Percentiles rank a stretch among this genome's conserved stretches.
These are phyloP conservation scores for Ogataea populi-albae DNA, from an alignment of 805 yeast species.

Conservation along the genomic window DNA sequence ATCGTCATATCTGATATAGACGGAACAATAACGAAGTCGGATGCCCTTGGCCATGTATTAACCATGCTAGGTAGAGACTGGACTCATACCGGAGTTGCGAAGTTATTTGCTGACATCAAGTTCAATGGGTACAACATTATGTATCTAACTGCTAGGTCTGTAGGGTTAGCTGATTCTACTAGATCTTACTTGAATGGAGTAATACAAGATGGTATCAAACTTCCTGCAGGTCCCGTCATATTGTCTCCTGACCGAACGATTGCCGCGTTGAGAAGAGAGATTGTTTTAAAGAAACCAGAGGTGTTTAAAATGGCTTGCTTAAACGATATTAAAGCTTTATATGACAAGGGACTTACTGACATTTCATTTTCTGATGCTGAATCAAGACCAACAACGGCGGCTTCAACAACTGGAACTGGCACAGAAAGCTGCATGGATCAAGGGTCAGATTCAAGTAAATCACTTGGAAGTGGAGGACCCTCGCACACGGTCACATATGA, in stretches of 20 bases:
- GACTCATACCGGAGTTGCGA: constrained; percentile 97
- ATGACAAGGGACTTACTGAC: constrained; percentile 26
- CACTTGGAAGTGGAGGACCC: not conserved
- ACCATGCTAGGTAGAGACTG: constrained; percentile 94
- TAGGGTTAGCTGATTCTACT: constrained; percentile 92
- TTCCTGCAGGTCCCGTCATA: constrained; percentile 92
- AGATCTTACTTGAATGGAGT: constrained; percentile 77
- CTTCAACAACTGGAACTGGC: not conserved
- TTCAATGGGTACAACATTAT: constrained; percentile 89
- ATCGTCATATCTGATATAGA: constrained; percentile 96
- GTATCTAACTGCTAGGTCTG: constrained; percentile 92
- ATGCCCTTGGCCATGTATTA: constrained; percentile 93
- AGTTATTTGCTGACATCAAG: constrained; percentile 80
- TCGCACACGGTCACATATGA: not conserved
- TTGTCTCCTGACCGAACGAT: constrained; percentile 94
- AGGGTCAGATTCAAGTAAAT: not conserved
- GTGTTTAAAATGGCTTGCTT: constrained; percentile 98
- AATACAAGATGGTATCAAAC: constrained; percentile 65
- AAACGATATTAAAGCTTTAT: constrained; percentile 76
- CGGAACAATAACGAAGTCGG: constrained; percentile 96
- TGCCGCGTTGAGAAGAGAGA: constrained; percentile 91
- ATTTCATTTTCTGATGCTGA: not conserved
- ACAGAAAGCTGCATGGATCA: too few species aligned
- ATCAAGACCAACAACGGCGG: constrained; percentile 1
- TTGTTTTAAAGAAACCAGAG: constrained; percentile 91